These are phyloP conservation scores for Zymoseptoria tritici DNA, from an alignment of 2,329 filamentous ascomycete genomes.

Conservation along the genomic window DNA sequence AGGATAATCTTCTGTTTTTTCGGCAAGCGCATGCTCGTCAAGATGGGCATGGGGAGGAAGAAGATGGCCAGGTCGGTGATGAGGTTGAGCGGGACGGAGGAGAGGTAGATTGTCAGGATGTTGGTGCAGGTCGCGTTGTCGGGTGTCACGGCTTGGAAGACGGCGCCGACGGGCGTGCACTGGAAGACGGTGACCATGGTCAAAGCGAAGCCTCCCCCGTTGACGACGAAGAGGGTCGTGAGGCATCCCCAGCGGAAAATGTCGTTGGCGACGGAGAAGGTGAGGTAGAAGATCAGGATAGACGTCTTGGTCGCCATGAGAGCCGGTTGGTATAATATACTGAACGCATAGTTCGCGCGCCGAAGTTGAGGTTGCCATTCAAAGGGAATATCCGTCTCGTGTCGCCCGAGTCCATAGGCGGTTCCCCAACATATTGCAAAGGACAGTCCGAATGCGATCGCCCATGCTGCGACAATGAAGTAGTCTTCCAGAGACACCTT, in stretches of 20 bases:
- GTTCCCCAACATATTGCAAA: slow-evolving; percentile 60
- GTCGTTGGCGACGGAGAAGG: slow-evolving; percentile 69
- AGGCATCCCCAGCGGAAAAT: slow-evolving; percentile 78
- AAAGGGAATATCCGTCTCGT: slow-evolving; percentile 53
- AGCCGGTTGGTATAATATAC: slow-evolving; percentile 67
- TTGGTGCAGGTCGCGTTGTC: slow-evolving; percentile 48
- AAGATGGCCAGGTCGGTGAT: slow-evolving; percentile 84
- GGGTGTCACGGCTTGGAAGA: slow-evolving; percentile 50
- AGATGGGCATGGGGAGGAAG: slow-evolving; percentile 77
- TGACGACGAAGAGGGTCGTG: slow-evolving; percentile 68
- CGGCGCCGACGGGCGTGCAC: slow-evolving; percentile 66
- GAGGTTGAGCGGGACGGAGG: slow-evolving; percentile 82
- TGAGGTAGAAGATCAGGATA: slow-evolving; percentile 85
- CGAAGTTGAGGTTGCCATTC: slow-evolving; percentile 48
- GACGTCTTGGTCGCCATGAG: slow-evolving; percentile 89
- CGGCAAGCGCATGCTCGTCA: slow-evolving; percentile 79
- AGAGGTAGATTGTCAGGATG: slow-evolving; percentile 57
- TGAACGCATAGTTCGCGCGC: slow-evolving; percentile 52
- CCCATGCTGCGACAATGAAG: slow-evolving; percentile 73
- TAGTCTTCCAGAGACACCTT: slow-evolving; percentile 70
- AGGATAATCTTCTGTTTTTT: slow-evolving; percentile 81
- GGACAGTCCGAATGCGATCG: slow-evolving; percentile 59
- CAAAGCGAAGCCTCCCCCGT: slow-evolving; percentile 67
- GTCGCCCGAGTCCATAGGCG: slow-evolving; percentile 58
- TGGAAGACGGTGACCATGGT: slow-evolving; percentile 85